Percentiles rank a stretch among this genome's conserved stretches.
Evolutionary conservation across 768 basidiomycete genomes (phyloP).

Genomic region (Serendipita vermifera): DNA sequence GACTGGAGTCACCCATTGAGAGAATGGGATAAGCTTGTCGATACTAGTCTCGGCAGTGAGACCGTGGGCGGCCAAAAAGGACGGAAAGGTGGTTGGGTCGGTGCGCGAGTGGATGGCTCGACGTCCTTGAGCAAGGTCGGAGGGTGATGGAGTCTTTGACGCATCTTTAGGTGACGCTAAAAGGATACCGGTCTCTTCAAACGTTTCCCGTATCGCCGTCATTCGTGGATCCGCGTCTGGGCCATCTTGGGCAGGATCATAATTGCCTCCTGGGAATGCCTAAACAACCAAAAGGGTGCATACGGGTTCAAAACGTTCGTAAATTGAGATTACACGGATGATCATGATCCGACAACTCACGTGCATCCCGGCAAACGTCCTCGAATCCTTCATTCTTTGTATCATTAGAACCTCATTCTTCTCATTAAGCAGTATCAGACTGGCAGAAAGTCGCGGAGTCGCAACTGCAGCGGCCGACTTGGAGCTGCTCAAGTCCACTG

Average conservation of each 20-base stretch:
- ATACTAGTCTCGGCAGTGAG: conserved; percentile 32
- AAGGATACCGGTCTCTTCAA: conserved; percentile 61
- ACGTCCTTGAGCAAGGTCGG: conserved; percentile 39
- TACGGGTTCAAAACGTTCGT: conserved; percentile 6
- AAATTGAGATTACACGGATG: background rate
- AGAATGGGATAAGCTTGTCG: conserved; percentile 48
- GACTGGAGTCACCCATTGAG: conserved; percentile 60
- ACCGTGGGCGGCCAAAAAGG: conserved; percentile 37
- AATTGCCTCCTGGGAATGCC: conserved; percentile 71
- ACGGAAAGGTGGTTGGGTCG: conserved; percentile 29
- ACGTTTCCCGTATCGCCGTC: conserved; percentile 64
- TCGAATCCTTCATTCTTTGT: conserved; percentile 51
- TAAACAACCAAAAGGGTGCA: conserved; percentile 19
- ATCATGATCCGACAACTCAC: conserved; percentile 28
- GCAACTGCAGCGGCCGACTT: too few species aligned
- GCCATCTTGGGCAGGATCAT: conserved; percentile 45
- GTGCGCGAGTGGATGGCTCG: conserved; percentile 41
- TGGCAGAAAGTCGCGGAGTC: conserved; percentile 49
- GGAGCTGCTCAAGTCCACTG: too few species aligned
- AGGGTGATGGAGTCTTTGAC: conserved; percentile 12
- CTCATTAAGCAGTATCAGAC: conserved; percentile 49
- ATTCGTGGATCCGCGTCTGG: conserved; percentile 20
- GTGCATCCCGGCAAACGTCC: conserved; percentile 52
- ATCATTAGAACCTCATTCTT: conserved; percentile 59
- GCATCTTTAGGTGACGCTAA: conserved; percentile 33